These are phyloP conservation scores for Mycena galericulata DNA, from an alignment of 768 basidiomycete genomes.

Conservation along the genomic window DNA sequence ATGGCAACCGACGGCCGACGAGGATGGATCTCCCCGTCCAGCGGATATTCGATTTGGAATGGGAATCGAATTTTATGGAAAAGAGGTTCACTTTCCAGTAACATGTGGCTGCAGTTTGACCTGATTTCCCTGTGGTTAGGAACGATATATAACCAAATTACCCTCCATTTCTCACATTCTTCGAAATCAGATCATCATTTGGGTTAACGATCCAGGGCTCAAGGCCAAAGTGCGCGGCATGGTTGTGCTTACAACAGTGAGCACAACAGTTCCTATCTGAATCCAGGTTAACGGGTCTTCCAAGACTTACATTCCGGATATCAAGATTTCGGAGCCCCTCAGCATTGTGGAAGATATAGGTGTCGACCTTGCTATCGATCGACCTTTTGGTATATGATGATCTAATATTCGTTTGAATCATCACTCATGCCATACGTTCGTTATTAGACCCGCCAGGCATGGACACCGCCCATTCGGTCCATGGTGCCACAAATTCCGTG, in stretches of 20 bases:
- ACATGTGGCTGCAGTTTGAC: not conserved
- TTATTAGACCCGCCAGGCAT: not conserved
- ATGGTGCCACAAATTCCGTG: slow-evolving; percentile 2
- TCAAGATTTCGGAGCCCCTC: slow-evolving; percentile 8
- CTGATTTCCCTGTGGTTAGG: not conserved
- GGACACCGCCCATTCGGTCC: not conserved
- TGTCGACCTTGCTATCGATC: not conserved
- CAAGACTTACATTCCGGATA: slow-evolving; percentile 17
- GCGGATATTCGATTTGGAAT: slow-evolving; percentile 19
- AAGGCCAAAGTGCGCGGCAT: slow-evolving; percentile 13
- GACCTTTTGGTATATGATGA: not conserved
- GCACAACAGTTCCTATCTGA: not conserved
- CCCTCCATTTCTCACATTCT: slow-evolving; percentile 10
- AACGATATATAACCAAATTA: slow-evolving; percentile 1
- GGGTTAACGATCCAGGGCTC: slow-evolving; percentile 14
- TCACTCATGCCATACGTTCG: not conserved
- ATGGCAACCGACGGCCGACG: not conserved
- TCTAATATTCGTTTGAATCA: no score
- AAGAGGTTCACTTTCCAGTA: not conserved
- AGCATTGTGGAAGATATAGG: slow-evolving; percentile 3
- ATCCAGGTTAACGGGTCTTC: not conserved
- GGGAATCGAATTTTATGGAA: slow-evolving; percentile 13
- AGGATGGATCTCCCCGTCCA: not conserved
- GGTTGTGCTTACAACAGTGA: slow-evolving; percentile 14
- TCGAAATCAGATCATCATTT: slow-evolving; percentile 19